Percentiles rank a stretch among this genome's conserved stretches.
Evolutionary conservation across 495 filamentous ascomycete species (phyloP).

Genomic region (Trichoderma virens): DNA sequence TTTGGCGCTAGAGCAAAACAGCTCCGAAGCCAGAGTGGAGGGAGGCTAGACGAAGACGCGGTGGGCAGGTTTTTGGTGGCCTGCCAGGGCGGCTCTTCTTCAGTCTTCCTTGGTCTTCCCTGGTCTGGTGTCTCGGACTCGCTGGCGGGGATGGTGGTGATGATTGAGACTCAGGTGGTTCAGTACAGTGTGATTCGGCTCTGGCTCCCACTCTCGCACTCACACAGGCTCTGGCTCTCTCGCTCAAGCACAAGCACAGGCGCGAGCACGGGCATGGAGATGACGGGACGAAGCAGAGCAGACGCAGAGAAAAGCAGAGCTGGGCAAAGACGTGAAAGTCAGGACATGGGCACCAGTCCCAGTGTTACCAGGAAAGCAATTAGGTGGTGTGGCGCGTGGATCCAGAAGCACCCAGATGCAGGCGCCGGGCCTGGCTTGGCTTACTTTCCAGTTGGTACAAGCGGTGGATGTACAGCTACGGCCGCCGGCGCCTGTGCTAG

Average conservation of each 20-base stretch:
- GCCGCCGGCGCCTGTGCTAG: no score
- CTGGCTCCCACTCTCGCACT: neutral
- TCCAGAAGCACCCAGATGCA: no score
- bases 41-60: slow-evolving; percentile 1
- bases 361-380: neutral
- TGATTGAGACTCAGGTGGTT: neutral
- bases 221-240: neutral
- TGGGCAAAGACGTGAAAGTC: neutral
- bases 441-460: no score
- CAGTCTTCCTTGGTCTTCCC: neutral
- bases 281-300: neutral
- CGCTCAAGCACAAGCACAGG: no score
- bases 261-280: no score
- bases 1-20: slow-evolving; percentile 4
- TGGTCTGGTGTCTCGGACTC: neutral
- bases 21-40: slow-evolving; percentile 2
- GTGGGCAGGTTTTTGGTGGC: neutral
- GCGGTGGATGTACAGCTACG: no score
- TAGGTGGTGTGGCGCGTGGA: no score
- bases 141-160: neutral
- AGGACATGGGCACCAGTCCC: neutral
- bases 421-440: no score
- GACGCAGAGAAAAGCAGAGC: neutral
- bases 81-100: neutral
- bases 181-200: neutral